Base-by-base conservation (phyloP, 116 monocot species). In the Trichopus zeylanicus region DNA sequence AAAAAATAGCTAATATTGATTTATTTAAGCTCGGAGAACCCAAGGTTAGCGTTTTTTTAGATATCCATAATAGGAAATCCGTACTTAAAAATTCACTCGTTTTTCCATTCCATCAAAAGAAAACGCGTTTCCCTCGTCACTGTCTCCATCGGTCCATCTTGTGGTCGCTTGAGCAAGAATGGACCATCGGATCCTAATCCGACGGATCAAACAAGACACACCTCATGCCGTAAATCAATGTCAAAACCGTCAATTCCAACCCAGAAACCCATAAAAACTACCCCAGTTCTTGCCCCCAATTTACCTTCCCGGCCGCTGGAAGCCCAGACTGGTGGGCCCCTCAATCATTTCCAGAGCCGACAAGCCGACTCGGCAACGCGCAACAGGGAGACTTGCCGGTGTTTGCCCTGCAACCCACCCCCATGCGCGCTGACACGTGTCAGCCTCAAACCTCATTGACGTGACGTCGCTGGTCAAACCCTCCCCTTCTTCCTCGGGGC, bases 361-460 rank as follows among this genome's bases (percentile, higher is more conserved):
- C 74, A 74, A 51, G 48, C 34, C 66, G 66, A 60, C 65, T 48
- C 29, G 39, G 23, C 58, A 51, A 49, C 66, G 61, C 56, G 61
- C 47, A 67, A 67, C 33, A 27, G 59, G 73, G 73, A 56, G 75
- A 75, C 75, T 31, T 65, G 75, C 75, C 75, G 69, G 75, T 53
- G 13, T 53, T 58, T 64, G 54, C 54, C 68, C 68, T 38, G 59
- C 69, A 64, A 11, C 49, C 11, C 52, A 7, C 63, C 24, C 51
- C 52, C 68, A 68, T 63, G 63, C 75, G 75, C 51, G 15, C 6
- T 10, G 49, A 63, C 68, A 68, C 68, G 75, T 75, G 68, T 57
- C 75, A 47, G 0, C 31, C 46, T 21, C 61, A n/a, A 12, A 21
- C 3, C 12, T 27, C 39, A 29, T 57, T 57, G 68, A 75, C 68